Conservation (phyloP, 805 yeast species). For the Debaryomyces hansenii region DNA sequence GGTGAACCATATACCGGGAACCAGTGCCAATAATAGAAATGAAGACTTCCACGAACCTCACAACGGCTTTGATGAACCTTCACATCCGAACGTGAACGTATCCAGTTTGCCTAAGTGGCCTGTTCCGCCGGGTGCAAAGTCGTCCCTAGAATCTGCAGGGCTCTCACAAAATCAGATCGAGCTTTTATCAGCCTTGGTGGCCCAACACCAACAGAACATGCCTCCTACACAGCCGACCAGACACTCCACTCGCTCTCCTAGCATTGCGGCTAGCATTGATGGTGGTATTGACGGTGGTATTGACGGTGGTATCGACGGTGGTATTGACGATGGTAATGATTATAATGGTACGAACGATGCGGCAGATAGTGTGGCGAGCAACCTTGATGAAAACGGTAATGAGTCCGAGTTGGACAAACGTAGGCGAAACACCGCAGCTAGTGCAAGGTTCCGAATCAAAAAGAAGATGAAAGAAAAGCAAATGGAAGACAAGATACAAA, state of each 20-base stretch:
- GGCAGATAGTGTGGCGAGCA: background rate
- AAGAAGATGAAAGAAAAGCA: constrained; percentile 60
- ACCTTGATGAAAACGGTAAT: background rate
- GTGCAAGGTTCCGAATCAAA: constrained; percentile 63
- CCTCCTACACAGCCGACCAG: background rate
- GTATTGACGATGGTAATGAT: background rate
- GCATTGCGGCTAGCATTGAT: background rate
- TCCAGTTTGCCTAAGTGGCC: constrained; percentile 56
- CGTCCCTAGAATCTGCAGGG: constrained; percentile 64
- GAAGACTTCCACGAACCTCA: constrained; percentile 5
- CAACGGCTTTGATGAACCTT: background rate
- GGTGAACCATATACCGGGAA: background rate
- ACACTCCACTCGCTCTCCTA: background rate
- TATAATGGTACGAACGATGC: background rate
- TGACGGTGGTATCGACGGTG: background rate
- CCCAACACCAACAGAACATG: constrained; percentile 52
- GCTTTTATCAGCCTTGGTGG: constrained; percentile 69
- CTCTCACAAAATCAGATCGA: constrained; percentile 69
- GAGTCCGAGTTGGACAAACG: constrained; percentile 46
- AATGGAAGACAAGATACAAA: constrained; percentile 49
- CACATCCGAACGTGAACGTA: constrained; percentile 22
- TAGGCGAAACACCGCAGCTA: constrained; percentile 62
- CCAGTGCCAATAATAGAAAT: constrained; percentile 2
- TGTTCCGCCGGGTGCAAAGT: constrained; percentile 73
- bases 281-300: background rate